These are phyloP conservation scores for Nepenthes gracilis DNA, from an alignment of 148 eudicot genomes.

Conservation along the genomic window DNA sequence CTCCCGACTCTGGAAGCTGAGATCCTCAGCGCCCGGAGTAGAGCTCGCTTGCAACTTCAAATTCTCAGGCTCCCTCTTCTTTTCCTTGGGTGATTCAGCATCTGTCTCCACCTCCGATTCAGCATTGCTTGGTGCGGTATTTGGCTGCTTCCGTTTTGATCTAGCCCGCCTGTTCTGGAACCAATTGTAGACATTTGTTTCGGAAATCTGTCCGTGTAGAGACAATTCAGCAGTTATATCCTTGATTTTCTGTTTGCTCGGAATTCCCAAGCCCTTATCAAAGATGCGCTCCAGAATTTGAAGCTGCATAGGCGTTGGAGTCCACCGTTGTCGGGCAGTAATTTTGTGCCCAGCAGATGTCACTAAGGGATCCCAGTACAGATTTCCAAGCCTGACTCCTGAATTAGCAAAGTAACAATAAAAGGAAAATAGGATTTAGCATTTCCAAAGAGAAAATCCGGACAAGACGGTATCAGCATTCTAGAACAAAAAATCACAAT, in stretches of 20 bases:
- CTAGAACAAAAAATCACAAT: neutral
- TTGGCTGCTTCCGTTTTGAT: constrained; percentile 76
- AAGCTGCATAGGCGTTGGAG: constrained; percentile 80
- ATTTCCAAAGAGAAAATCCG: neutral
- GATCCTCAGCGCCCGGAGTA: constrained; percentile 36
- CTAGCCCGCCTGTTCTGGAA: constrained; percentile 92
- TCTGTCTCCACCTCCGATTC: constrained; percentile 86
- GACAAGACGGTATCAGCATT: neutral
- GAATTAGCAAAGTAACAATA: constrained; percentile 2
- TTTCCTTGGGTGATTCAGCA: constrained; percentile 63
- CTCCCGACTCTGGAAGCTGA: constrained; percentile 54
- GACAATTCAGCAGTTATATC: constrained; percentile 67
- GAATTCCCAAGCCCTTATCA: constrained; percentile 80
- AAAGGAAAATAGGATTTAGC: neutral
- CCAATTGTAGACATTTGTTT: constrained; percentile 94
- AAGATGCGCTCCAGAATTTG: constrained; percentile 82
- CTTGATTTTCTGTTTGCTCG: constrained; percentile 89
- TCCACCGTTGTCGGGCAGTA: constrained; percentile 77
- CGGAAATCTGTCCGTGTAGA: constrained; percentile 85
- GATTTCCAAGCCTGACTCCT: constrained; percentile 76
- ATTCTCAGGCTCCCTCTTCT: constrained; percentile 67
- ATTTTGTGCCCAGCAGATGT: constrained; percentile 63
- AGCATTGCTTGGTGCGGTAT: constrained; percentile 39
- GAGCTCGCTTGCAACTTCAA: constrained; percentile 32
- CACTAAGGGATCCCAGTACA: constrained; percentile 65